Evolutionary conservation across 1,284 basidiomycete species (phyloP), one percentile per base, ranked within the genome.

Genomic region (Tilletia caries): DNA sequence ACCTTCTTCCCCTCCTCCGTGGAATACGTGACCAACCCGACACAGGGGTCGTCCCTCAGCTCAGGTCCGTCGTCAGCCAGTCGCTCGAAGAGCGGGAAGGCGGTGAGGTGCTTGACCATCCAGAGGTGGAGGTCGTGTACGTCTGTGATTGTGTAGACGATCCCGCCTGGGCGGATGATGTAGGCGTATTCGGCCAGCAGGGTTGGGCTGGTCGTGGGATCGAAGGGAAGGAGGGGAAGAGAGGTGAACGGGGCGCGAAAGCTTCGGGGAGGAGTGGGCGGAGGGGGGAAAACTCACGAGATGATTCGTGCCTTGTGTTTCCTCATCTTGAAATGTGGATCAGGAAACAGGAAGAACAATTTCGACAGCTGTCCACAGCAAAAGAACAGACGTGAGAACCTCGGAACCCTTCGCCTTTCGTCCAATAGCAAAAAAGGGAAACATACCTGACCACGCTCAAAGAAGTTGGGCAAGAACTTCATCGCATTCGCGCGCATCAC

Each of bases 391-490:
- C 34, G 33, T 64, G 8, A 25, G 62, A 6, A 41, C 37, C n/a
- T n/a, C n/a, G n/a, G n/a, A n/a, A n/a, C n/a, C n/a, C n/a, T n/a
- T n/a, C n/a, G n/a, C n/a, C n/a, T n/a, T 41, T 6, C 1, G 37
- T 2, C 37, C 2, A 41, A 15, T 2, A 1, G 37, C 15, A 41
- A n/a, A 41, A 41, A n/a, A 6, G 10, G 13, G 12, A 15, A 15
- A 41, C 90, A 90, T 60, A 86, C 85, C 81, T 96, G 95, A 71
- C 90, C 90, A 82, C 95, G 94, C 13, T 87, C 83, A 84, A 99
- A 97, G 85, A 95, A 98, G 85, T 98, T 98, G 15, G 95, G 92
- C 74, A 98, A 88, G 84, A 98, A 98, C 86, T 98, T 98, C 95
- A 98, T 98, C 60, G 92, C 91, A 84, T 99, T 99, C 12, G 92